phyloP scores from a whole-genome alignment of 306 rosid genomes.

The Phaseolus lunatus region DNA sequence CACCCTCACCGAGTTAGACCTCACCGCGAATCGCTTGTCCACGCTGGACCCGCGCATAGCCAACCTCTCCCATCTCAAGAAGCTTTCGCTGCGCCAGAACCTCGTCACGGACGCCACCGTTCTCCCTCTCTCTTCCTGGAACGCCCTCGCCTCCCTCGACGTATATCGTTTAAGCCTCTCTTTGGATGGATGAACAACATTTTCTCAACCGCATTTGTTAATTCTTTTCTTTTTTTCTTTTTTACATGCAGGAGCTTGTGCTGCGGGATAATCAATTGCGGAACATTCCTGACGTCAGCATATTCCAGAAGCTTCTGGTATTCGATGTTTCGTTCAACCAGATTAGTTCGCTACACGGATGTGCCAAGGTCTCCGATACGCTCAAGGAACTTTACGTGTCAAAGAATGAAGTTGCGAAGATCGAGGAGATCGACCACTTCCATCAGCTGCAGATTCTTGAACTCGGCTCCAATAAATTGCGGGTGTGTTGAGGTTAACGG shows the following conservation, averaged over 20 bases:
- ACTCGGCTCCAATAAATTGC: slow-evolving; percentile 86
- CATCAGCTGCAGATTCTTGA: slow-evolving; percentile 77
- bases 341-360: slow-evolving; percentile 71
- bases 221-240: background rate
- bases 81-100: slow-evolving; percentile 91
- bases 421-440: slow-evolving; percentile 88
- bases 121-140: slow-evolving; percentile 73
- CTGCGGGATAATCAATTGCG: slow-evolving; percentile 80
- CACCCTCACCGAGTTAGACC: slow-evolving; percentile 83
- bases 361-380: slow-evolving; percentile 59
- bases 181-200: background rate
- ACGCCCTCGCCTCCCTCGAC: slow-evolving; percentile 66
- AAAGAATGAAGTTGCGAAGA: slow-evolving; percentile 76
- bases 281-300: slow-evolving; percentile 74
- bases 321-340: slow-evolving; percentile 90
- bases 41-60: slow-evolving; percentile 80
- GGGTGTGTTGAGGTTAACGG: slow-evolving; percentile 52
- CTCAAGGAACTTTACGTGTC: slow-evolving; percentile 94
- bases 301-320: slow-evolving; percentile 74
- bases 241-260: slow-evolving; percentile 65
- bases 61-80: slow-evolving; percentile 68
- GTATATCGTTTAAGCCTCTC: slow-evolving; percentile 40
- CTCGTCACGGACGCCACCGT: slow-evolving; percentile 72
- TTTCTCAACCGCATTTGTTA: background rate
- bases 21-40: slow-evolving; percentile 83